A percentile compares a stretch with the other conserved stretches of the same genome.
Evolutionary conservation across 2,329 filamentous ascomycete species (phyloP).

Genomic region (Penicillium sp.): DNA sequence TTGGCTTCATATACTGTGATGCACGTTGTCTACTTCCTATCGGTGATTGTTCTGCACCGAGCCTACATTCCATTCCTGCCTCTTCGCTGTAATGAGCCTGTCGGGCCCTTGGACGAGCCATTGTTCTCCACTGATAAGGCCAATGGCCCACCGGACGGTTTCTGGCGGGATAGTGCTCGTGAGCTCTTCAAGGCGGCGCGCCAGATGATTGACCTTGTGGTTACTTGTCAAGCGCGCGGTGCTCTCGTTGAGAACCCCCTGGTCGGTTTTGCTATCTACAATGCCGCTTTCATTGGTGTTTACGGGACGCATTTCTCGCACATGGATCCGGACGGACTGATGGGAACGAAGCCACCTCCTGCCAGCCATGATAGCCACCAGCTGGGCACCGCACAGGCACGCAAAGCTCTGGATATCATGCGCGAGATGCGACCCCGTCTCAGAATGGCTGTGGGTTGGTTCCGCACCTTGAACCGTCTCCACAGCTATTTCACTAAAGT

Average conservation of each 20-base stretch:
- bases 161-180: constrained; percentile 51
- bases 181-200: constrained; percentile 52
- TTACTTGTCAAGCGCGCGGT: constrained; percentile 49
- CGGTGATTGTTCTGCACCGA: constrained; percentile 53
- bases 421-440: constrained; percentile 41
- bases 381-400: constrained; percentile 33
- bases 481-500: constrained; percentile 42
- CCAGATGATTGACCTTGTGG: constrained; percentile 52
- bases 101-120: constrained; percentile 53
- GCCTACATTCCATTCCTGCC: constrained; percentile 56
- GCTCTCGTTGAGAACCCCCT: constrained; percentile 55
- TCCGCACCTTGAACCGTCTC: constrained; percentile 43
- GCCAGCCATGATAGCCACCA: constrained; percentile 28
- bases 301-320: constrained; percentile 54
- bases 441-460: constrained; percentile 43
- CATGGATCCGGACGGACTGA: constrained; percentile 52
- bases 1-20: constrained; percentile 54
- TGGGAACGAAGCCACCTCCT: constrained; percentile 36
- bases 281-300: constrained; percentile 50
- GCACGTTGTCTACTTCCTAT: constrained; percentile 53
- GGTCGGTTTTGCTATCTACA: constrained; percentile 54
- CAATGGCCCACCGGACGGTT: constrained; percentile 42
- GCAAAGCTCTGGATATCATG: constrained; percentile 40
- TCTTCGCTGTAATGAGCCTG: constrained; percentile 47
- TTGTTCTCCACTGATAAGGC: constrained; percentile 45